A percentile compares a stretch with the other conserved stretches of the same genome.
Conservation (phyloP, 768 basidiomycete genomes). For the Pisolithus albus region DNA sequence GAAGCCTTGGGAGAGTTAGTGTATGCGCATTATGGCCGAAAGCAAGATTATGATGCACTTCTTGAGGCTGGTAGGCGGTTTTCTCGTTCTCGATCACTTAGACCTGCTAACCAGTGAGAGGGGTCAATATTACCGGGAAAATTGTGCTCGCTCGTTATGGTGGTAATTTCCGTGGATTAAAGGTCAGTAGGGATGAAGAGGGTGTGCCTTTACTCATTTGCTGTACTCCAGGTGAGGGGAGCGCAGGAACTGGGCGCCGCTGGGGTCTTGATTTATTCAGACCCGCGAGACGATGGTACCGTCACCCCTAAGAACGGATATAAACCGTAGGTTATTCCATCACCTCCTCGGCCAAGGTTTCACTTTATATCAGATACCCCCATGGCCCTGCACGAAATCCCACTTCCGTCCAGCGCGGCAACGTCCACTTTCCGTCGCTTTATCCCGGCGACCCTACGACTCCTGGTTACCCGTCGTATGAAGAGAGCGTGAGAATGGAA, state of each 20-base stretch:
- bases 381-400: conserved; percentile 62
- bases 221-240: conserved; percentile 39
- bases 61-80: conserved; percentile 38
- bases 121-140: conserved; percentile 50
- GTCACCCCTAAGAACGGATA: conserved; percentile 57
- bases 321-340: conserved; percentile 28
- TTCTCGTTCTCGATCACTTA: neutral
- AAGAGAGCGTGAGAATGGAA: conserved; percentile 49
- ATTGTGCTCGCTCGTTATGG: conserved; percentile 59
- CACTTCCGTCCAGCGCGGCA: conserved; percentile 58
- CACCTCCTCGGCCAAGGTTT: neutral
- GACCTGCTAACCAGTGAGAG: conserved; percentile 24
- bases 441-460: conserved; percentile 43
- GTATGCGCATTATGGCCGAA: conserved; percentile 53
- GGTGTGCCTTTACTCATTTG: conserved; percentile 1
- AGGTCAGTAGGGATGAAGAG: conserved; percentile 29
- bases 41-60: conserved; percentile 59
- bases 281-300: conserved; percentile 57
- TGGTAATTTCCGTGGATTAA: conserved; percentile 61
- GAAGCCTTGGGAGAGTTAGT: conserved; percentile 55
- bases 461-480: conserved; percentile 61
- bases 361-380: conserved; percentile 39
- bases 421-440: conserved; percentile 54
- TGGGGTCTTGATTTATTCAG: conserved; percentile 56
- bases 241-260: conserved; percentile 61